Evolutionary conservation across 2,329 filamentous ascomycete species (phyloP).

Genomic region (Graphilbum fragrans): DNA sequence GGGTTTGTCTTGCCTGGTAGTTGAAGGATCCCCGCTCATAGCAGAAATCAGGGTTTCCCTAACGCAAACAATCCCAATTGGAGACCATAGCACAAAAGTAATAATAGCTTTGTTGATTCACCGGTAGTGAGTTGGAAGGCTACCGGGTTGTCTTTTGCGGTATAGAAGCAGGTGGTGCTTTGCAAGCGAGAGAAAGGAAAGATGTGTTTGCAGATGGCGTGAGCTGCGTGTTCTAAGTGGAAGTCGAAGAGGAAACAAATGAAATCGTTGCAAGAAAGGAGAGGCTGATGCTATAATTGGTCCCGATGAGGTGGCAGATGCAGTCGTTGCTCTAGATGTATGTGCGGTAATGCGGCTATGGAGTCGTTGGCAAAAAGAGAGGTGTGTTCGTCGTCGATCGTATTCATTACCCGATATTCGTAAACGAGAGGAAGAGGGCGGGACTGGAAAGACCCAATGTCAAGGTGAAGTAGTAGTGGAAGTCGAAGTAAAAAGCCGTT

Average conservation of each 20-base stretch:
- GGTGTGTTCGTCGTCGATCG: slow-evolving; percentile 1
- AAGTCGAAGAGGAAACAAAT: too few species aligned
- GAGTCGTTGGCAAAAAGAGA: not conserved
- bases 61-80: slow-evolving; percentile 1
- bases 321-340: not conserved
- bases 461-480: not conserved
- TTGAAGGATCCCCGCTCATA: slow-evolving; percentile 51
- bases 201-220: too few species aligned
- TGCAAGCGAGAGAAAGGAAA: too few species aligned
- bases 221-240: too few species aligned
- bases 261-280: too few species aligned
- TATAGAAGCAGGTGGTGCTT: too few species aligned
- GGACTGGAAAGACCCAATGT: not conserved
- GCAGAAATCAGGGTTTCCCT: slow-evolving; percentile 23
- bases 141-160: too few species aligned
- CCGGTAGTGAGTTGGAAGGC: too few species aligned
- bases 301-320: too few species aligned
- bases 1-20: slow-evolving; percentile 37
- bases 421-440: not conserved
- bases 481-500: not conserved
- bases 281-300: too few species aligned
- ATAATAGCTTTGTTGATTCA: too few species aligned
- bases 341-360: not conserved
- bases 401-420: slow-evolving; percentile 7
- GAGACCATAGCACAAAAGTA: slow-evolving; percentile 5